Evolutionary conservation across 2,329 filamentous ascomycete genomes (phyloP), one percentile per base, ranked within the genome.

Genomic region (Penicillium sp.): DNA sequence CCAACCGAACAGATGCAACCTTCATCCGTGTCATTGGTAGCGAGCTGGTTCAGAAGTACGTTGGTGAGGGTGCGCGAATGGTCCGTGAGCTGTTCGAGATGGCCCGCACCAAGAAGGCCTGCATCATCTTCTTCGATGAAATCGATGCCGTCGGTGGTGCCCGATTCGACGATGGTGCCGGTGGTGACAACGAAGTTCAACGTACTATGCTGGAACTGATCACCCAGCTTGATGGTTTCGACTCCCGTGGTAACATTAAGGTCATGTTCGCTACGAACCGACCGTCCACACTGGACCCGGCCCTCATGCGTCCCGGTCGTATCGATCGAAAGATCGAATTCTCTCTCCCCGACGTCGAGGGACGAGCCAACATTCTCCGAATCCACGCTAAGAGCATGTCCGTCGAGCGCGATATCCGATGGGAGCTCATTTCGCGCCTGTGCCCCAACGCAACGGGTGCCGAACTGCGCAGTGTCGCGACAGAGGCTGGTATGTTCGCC

Each of bases 311-410:
- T 78, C 93, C 93, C 9, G 93, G 93, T 26, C 92, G 93, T 83
- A 97, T 97, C 68, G 93, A 97, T 75, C 85, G 94, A 68, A 99
- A 99, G 83, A 99, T 99, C 66, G 94, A 99, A 76, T 99, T 99
- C 80, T 93, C 91, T 1, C 83, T 99, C 20, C 94, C 94, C 20
- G 94, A 99, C 73, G 90, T 97, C 64, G 94, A 99, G 74, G 94
- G 94, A 45, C 88, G 94, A 61, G 94, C 94, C 68, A 97, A 97
- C 77, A 97, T 99, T 68, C 84, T 99, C 37, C 89, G 94, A 44
- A 99, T 99, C 67, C 94, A 97, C 79, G 94, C 94, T 66, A 99
- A 97, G 88, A 96, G 90, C 72, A 99, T 99, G 94, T 97, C 91
- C 15, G 94, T 99, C 30, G 94, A 99, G 83, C 86, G 94, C 46